Conservation (phyloP, 2,329 filamentous ascomycete species). For the Talaromyces verruculosus region DNA sequence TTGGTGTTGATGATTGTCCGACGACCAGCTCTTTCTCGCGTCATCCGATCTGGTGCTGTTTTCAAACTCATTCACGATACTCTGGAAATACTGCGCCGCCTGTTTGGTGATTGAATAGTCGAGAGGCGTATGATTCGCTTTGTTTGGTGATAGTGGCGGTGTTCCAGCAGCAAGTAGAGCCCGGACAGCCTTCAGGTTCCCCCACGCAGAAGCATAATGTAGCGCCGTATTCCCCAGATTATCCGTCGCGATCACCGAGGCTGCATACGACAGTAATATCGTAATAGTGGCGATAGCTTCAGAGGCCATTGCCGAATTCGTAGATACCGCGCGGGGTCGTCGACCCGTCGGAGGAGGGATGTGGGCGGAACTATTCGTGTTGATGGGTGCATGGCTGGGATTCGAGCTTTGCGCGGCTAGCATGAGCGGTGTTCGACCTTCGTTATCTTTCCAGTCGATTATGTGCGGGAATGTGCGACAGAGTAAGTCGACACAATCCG, state of each 20-base stretch:
- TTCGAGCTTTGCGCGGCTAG: slow-evolving; percentile 40
- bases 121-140: slow-evolving; percentile 79
- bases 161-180: slow-evolving; percentile 77
- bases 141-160: slow-evolving; percentile 68
- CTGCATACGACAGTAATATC: slow-evolving; percentile 30
- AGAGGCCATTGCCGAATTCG: slow-evolving; percentile 26
- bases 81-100: slow-evolving; percentile 81
- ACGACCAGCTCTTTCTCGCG: not conserved
- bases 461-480: slow-evolving; percentile 62
- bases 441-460: slow-evolving; percentile 65
- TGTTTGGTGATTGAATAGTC: slow-evolving; percentile 79
- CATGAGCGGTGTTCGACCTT: slow-evolving; percentile 57
- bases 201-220: slow-evolving; percentile 81
- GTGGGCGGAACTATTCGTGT: slow-evolving; percentile 25
- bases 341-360: slow-evolving; percentile 17
- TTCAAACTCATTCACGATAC: slow-evolving; percentile 70
- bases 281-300: slow-evolving; percentile 32
- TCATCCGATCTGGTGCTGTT: slow-evolving; percentile 55
- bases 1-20: slow-evolving; percentile 1
- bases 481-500: slow-evolving; percentile 71
- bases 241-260: slow-evolving; percentile 61
- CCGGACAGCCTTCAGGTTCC: slow-evolving; percentile 73
- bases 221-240: slow-evolving; percentile 79
- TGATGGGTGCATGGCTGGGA: slow-evolving; percentile 21
- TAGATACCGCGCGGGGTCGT: slow-evolving; percentile 23